Percentiles rank a stretch among this genome's conserved stretches.
Conservation (phyloP, 106 monocot genomes). For the Dendrobium chrysotoxum region DNA sequence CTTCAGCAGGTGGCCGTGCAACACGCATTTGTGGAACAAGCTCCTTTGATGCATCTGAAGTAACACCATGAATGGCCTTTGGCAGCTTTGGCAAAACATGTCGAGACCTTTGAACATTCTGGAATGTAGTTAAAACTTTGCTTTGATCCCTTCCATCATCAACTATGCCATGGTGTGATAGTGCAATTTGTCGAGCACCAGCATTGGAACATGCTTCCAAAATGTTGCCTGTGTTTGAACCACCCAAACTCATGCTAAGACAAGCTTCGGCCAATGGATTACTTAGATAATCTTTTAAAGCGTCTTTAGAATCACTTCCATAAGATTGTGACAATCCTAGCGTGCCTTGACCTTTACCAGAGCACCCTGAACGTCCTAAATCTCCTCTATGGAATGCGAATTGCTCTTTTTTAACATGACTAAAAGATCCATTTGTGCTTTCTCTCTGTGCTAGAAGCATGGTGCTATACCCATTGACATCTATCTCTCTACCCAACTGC, state of each 20-base stretch:
- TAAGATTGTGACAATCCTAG: slow-evolving; percentile 17
- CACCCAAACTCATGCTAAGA: slow-evolving; percentile 55
- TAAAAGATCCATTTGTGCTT: slow-evolving; percentile 28
- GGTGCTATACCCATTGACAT: slow-evolving; percentile 27
- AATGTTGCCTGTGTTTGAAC: slow-evolving; percentile 29
- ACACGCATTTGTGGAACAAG: slow-evolving; percentile 56
- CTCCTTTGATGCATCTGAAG: slow-evolving; percentile 55
- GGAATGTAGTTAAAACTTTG: slow-evolving; percentile 27
- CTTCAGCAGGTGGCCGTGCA: slow-evolving; percentile 86
- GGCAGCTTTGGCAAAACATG: slow-evolving; percentile 47
- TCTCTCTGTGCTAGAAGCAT: slow-evolving; percentile 24
- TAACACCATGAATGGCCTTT: slow-evolving; percentile 21
- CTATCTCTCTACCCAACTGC: slow-evolving; percentile 20
- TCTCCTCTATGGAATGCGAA: slow-evolving; percentile 27
- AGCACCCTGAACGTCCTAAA: slow-evolving; percentile 22
- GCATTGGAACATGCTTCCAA: slow-evolving; percentile 22
- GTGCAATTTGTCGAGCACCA: slow-evolving; percentile 16
- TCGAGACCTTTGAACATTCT: slow-evolving; percentile 46
- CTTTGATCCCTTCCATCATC: slow-evolving; percentile 45
- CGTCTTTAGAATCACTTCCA: slow-evolving; percentile 27
- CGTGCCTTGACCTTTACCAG: slow-evolving; percentile 20
- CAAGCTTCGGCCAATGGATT: slow-evolving; percentile 29
- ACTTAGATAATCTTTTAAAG: slow-evolving; percentile 18
- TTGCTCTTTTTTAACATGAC: slow-evolving; percentile 38
- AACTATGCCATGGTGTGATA: slow-evolving; percentile 18